A percentile compares a stretch with the other conserved stretches of the same genome.
Evolutionary conservation across 352 stramenopile species (phyloP).

Genomic region (Phytophthora nicotianae): DNA sequence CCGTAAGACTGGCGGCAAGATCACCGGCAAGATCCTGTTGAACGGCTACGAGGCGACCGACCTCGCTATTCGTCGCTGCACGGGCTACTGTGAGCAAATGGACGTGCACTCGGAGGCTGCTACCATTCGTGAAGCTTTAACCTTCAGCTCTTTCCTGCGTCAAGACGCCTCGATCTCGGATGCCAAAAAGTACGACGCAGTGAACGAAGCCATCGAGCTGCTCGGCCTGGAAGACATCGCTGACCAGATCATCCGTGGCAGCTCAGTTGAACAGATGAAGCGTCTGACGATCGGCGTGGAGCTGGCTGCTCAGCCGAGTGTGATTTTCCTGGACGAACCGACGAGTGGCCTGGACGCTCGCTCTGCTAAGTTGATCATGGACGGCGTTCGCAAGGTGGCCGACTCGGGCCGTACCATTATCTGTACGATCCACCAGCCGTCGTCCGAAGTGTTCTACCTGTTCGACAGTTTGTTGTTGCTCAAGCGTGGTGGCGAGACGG

Average conservation of each 20-base stretch:
- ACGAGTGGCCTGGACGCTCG: not conserved
- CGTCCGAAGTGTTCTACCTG: conserved; percentile 81
- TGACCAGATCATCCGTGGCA: not conserved
- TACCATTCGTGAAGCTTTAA: not conserved
- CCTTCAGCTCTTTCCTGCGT: not conserved
- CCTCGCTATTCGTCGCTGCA: not conserved
- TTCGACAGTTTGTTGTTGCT: conserved; percentile 32
- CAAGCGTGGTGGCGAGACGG: not conserved
- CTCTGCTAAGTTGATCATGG: not conserved
- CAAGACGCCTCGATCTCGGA: not conserved
- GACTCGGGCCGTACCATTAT: conserved; percentile 49
- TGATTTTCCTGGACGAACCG: not conserved
- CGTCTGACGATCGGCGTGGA: not conserved
- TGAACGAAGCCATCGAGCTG: not conserved
- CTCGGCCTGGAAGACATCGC: not conserved
- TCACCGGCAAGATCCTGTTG: not conserved
- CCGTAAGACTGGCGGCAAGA: not conserved
- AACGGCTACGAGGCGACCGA: not conserved
- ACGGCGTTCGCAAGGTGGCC: not conserved
- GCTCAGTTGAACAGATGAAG: not conserved
- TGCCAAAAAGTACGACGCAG: not conserved
- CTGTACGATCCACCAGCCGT: conserved; percentile 29
- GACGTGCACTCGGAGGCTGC: not conserved
- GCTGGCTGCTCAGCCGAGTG: not conserved
- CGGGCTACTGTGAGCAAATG: not conserved